Conservation (phyloP, 441 rosid species). For the Syzygium syzygioides region DNA sequence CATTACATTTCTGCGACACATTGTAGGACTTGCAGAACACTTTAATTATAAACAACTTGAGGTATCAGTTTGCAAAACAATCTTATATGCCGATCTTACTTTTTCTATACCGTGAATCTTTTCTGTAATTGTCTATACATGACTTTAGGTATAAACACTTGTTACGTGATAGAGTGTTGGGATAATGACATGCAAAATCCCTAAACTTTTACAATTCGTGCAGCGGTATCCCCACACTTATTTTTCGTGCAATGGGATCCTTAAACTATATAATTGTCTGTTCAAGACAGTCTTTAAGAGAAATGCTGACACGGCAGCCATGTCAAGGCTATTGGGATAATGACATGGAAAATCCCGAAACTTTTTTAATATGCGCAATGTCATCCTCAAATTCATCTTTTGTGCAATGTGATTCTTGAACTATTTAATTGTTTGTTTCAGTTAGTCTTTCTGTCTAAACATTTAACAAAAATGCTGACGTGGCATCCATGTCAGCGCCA, state of each 20-base stretch:
- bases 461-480: too few species aligned
- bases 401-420: too few species aligned
- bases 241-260: neutral
- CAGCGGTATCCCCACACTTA: fast-evolving
- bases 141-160: fast-evolving
- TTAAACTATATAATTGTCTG: neutral
- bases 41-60: neutral
- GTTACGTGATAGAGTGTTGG: fast-evolving
- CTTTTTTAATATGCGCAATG: too few species aligned
- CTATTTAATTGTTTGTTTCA: too few species aligned
- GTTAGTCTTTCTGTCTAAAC: too few species aligned
- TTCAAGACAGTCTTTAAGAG: neutral
- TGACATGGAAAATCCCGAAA: too few species aligned
- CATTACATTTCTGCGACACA: fast-evolving
- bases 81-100: neutral
- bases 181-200: fast-evolving
- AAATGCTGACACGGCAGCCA: neutral
- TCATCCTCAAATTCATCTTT: too few species aligned
- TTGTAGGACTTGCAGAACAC: neutral
- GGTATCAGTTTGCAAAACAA: fast-evolving
- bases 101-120: neutral
- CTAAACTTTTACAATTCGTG: fast-evolving
- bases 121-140: fast-evolving
- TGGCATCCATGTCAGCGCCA: neutral
- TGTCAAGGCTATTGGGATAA: neutral